Base-by-base conservation (phyloP, 768 basidiomycete species). In the Xerocomus potaroensis region DNA sequence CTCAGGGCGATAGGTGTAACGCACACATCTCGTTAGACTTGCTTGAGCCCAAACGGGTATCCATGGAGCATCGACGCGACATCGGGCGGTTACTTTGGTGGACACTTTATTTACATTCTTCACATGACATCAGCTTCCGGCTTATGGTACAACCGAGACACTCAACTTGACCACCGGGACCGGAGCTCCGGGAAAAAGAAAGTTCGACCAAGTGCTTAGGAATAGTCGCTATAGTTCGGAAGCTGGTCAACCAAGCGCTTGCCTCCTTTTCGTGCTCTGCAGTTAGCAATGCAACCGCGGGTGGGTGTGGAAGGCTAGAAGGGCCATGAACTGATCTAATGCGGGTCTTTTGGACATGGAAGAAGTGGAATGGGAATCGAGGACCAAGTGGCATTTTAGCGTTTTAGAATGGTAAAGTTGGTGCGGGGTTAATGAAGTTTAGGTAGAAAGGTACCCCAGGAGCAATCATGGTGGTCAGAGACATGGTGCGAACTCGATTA, bases 91-190 rank as follows among this genome's bases (percentile, higher is more conserved):
- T 0, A 78, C 85, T 61, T 91, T 91, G 12, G 89, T 91, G 48
- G 87, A 90, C n/a, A 91, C 77, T 68, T 90, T 91, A 60, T 91
- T 91, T 31, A 91, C 89, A 54, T 91, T 88, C 87, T 91, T 55
- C n/a, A 32, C 23, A 26, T 23, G 18, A 38, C 15, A 31, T 59
- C 32, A 48, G 26, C 35, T n/a, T 15, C 8, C 11, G 9, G 23
- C 19, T 42, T 15, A 15, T 22, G 24, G 15, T 23, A n/a, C 6
- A 39, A 54, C 27, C 8, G 22, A 32, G n/a, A 43, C 6, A 52
- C 62, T 52, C 48, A 59, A 87, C 88, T 77, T 90, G 88, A 14
- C 89, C 89, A 29, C 89, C 89, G 6, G 89, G 89, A 19, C 89
- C 89, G 4, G 88, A 89, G 55, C 88, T 91, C 42, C 87, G 72